Evolutionary conservation across 805 yeast species (phyloP), one percentile per base, ranked within the genome.

Genomic region (Yamadazyma endophytica): DNA sequence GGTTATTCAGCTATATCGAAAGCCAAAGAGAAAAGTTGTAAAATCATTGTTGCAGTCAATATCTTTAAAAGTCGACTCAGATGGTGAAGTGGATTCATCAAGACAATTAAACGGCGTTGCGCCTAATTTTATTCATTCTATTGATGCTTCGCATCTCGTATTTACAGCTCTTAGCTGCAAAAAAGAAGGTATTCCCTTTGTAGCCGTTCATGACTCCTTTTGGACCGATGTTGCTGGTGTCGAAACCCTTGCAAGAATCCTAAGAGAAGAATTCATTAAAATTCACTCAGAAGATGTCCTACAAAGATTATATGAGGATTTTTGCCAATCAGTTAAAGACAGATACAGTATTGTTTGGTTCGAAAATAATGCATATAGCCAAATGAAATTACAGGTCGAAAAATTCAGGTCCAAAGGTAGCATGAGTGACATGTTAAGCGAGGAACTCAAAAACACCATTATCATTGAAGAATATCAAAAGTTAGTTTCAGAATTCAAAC

Each of bases 81-180:
- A 14, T 2, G 12, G 25, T 2, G 15, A 21, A 8, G 13, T 41
- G 5, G 29, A 37, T 27, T 9, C 26, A 3, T 9, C 15, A 21
- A 62, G 56, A 33, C 70, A 63, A 35, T 15, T 47, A 23, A 60
- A 56, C 36, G 69, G 56, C 8, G 47, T 66, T 5, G 68, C 72
- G 0, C 70, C 72, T 3, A 66, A 66, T 33, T 65, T 59, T 39
- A 57, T 66, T 26, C 72, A 66, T 36, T 62, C 68, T 8, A 35
- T 65, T 8, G 72, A 66, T 37, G 56, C 70, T 3, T 46, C 54
- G 4, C 72, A 66, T 36, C 47, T 66, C 48, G 35, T 50, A 17
- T 52, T 64, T 57, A 63, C 70, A 2, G 46, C 59, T 24, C 27
- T 52, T 18, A 48, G 49, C 4, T 54, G 60, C 7, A 28, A 42